Base-by-base conservation (phyloP, 2,329 filamentous ascomycete genomes). In the Cercospora zeina region DNA sequence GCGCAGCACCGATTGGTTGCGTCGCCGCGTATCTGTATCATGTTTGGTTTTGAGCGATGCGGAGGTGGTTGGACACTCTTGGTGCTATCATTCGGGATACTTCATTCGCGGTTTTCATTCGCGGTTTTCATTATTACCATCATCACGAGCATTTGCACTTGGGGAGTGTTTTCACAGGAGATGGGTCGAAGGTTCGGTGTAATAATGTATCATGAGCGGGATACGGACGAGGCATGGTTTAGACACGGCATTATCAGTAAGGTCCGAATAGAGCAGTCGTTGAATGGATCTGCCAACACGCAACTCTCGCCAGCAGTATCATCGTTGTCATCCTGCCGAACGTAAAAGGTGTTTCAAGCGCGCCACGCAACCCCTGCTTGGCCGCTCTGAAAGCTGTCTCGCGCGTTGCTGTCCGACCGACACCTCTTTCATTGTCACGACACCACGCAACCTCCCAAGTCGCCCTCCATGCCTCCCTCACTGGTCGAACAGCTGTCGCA, bases 401-500 rank as follows among this genome's bases (percentile, higher is more conserved):
- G 24, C 49, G 16, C 49, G 31, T 19, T 21, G 27, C 10, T 31
- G 19, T 34, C 31, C 31, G 31, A 34, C 31, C 31, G 31, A 34
- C 31, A 53, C 27, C 14, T 53, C 27, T 14, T 39, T 16, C 2
- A 34, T 34, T 30, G n/a, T n/a, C 27, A 33, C 27, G 11, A 53
- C 49, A 53, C 8, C 27, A 33, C 49, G 9, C 30, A 5, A 5
- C 31, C 49, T 19, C 30, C 27, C 30, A 19, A 31, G 4, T 10
- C 49, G 27, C 49, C 49, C n/a, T 33, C 30, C 49, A 70, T 69
- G 19, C 69, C 71, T 54, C 72, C 72, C 11, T 65, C 70, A 9
- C 62, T 72, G 59, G 60, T 71, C 47, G 71, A 73, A 14, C 69
- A 72, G 55, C 67, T 74, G 50, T 74, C 77, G 34, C 79, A 79